Percentiles rank a stretch among this genome's conserved stretches.
These are phyloP conservation scores for Plasmodium gaboni DNA, from an alignment of 169 alveolate genomes.

Conservation along the genomic window DNA sequence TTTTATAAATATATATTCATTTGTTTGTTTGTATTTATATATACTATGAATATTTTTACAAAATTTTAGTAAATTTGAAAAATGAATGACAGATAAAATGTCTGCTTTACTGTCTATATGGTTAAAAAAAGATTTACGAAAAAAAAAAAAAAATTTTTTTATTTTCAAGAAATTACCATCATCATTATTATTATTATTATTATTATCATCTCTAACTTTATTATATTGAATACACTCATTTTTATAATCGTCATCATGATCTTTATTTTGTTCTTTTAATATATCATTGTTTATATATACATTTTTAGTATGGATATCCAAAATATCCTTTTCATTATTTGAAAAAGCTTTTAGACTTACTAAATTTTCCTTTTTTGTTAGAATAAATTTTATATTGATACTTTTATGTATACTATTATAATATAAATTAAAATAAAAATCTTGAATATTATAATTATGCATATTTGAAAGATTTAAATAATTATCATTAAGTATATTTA, in stretches of 20 bases:
- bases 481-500: conserved; percentile 23
- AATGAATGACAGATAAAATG: background rate
- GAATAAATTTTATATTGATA: background rate
- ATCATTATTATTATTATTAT: no score
- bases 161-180: no score
- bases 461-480: conserved; percentile 56
- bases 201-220: no score
- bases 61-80: no score
- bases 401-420: conserved; percentile 8
- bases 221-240: no score
- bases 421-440: conserved; percentile 62
- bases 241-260: no score
- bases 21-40: conserved; percentile 40
- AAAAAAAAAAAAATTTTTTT: no score
- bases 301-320: conserved; percentile 1
- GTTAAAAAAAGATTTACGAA: background rate
- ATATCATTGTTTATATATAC: background rate
- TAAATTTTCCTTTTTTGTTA: background rate
- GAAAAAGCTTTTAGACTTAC: no score
- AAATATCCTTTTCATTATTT: no score
- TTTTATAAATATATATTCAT: conserved; percentile 33
- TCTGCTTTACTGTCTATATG: background rate
- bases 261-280: no score
- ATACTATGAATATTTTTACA: conserved; percentile 29
- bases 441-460: conserved; percentile 5